These are phyloP conservation scores for Capronia americana DNA, from an alignment of 2,329 filamentous ascomycete species.

Conservation along the genomic window DNA sequence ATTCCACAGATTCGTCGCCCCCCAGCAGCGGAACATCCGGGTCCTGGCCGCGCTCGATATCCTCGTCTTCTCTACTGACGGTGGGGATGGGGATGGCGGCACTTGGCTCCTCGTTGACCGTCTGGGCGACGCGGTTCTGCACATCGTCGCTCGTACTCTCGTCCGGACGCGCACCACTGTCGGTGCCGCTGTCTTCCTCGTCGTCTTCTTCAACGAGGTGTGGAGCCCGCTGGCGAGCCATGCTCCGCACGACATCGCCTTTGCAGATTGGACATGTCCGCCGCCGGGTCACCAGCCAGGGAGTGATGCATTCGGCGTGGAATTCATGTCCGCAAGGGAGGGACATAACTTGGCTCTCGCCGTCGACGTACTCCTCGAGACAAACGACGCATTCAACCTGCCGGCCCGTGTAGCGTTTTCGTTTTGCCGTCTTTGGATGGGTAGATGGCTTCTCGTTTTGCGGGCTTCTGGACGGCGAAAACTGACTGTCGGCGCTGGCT, in stretches of 20 bases:
- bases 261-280: slow-evolving; percentile 99
- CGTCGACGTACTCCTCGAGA: slow-evolving; percentile 93
- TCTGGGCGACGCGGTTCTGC: slow-evolving; percentile 54
- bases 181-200: slow-evolving; percentile 37
- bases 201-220: slow-evolving; percentile 27
- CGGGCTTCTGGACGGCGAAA: slow-evolving; percentile 34
- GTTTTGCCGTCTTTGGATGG: slow-evolving; percentile 45
- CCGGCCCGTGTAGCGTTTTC: slow-evolving; percentile 66
- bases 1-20: slow-evolving; percentile 12
- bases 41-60: slow-evolving; percentile 51
- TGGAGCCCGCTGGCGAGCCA: slow-evolving; percentile 56
- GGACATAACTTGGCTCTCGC: slow-evolving; percentile 94
- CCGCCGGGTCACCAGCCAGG: slow-evolving; percentile 92
- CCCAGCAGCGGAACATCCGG: slow-evolving; percentile 46
- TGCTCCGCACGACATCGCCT: slow-evolving; percentile 80
- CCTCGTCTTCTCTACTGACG: slow-evolving; percentile 46
- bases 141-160: slow-evolving; percentile 54
- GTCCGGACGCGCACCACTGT: neutral
- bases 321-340: slow-evolving; percentile 97
- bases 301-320: slow-evolving; percentile 97
- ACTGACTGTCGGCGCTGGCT: slow-evolving; percentile 18
- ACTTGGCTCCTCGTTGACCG: slow-evolving; percentile 56
- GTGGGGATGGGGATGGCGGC: slow-evolving; percentile 57
- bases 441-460: slow-evolving; percentile 38
- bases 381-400: slow-evolving; percentile 94